Conservation (phyloP, 202 grass and related monocot genomes). For the Bolboschoenoplectus hybrid region DNA sequence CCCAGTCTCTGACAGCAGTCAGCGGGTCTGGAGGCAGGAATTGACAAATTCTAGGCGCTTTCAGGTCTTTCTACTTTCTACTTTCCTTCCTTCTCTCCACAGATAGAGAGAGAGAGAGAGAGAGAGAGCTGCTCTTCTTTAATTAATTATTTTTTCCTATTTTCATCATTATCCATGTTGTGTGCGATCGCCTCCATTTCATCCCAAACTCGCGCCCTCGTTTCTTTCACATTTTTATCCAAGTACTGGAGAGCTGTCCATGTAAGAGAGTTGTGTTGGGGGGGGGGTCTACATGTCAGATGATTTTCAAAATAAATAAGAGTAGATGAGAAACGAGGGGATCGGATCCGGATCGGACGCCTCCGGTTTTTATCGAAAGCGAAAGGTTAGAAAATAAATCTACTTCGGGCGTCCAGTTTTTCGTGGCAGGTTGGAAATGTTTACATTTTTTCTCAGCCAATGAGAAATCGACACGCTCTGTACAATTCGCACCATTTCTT, state of each 20-base stretch:
- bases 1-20: conserved; percentile 31
- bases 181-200: not conserved
- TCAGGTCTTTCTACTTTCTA: conserved; percentile 15
- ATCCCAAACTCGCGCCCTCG: not conserved
- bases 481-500: not conserved
- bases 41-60: conserved; percentile 40
- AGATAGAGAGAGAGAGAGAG: too few species aligned
- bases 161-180: conserved; percentile 20
- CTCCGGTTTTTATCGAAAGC: not conserved
- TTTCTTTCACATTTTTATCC: not conserved
- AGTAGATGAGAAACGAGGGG: conserved; percentile 1
- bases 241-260: not conserved
- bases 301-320: not conserved
- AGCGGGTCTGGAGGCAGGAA: conserved; percentile 34
- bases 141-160: not conserved
- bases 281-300: not conserved
- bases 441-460: not conserved
- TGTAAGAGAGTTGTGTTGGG: not conserved
- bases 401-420: conserved; percentile 14
- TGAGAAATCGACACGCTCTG: conserved; percentile 8
- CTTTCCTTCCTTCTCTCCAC: not conserved
- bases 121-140: not conserved
- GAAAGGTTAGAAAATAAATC: not conserved
- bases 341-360: not conserved
- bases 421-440: conserved; percentile 10